Evolutionary conservation across 345 rosid species (phyloP).

Genomic region (Ceriops decandra): DNA sequence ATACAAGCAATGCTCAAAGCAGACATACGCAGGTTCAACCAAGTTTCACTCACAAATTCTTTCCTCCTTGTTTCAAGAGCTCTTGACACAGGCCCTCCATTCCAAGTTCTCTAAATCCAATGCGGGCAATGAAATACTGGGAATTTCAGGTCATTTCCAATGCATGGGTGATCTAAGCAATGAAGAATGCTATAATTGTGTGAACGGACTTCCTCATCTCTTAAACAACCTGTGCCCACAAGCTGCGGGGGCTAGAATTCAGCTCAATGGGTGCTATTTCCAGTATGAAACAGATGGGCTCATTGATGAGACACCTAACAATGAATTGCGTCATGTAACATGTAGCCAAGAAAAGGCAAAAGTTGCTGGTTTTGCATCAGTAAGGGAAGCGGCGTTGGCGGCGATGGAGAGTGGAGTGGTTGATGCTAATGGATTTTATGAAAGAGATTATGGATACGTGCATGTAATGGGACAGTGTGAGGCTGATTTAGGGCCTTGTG

Average conservation of each 20-base stretch:
- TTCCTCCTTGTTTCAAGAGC: conserved; percentile 39
- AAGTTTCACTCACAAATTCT: conserved; percentile 38
- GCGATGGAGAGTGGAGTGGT: conserved; percentile 39
- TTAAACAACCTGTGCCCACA: conserved; percentile 39
- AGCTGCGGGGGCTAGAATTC: conserved; percentile 52
- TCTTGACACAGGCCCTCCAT: conserved; percentile 39
- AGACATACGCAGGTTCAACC: conserved; percentile 16
- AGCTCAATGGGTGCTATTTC: conserved; percentile 69
- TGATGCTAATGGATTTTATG: conserved; percentile 37
- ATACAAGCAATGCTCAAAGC: conserved; percentile 44
- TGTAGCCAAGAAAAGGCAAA: conserved; percentile 44
- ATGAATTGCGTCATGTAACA: conserved; percentile 41
- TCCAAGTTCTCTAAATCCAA: conserved; percentile 57
- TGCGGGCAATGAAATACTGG: conserved; percentile 32
- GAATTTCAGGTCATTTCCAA: conserved; percentile 62
- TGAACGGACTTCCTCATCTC: conserved; percentile 35
- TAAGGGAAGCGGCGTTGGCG: conserved; percentile 43
- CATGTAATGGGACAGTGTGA: conserved; percentile 62
- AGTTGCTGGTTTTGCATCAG: conserved; percentile 37
- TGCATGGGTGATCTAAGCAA: conserved; percentile 52
- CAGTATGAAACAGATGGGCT: conserved; percentile 42
- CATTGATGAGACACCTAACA: conserved; percentile 9
- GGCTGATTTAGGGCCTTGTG: conserved; percentile 45
- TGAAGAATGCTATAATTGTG: conserved; percentile 49
- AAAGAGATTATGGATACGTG: conserved; percentile 34